Evolutionary conservation across 805 yeast genomes (phyloP).

Genomic region (Debaryomyces castellii): DNA sequence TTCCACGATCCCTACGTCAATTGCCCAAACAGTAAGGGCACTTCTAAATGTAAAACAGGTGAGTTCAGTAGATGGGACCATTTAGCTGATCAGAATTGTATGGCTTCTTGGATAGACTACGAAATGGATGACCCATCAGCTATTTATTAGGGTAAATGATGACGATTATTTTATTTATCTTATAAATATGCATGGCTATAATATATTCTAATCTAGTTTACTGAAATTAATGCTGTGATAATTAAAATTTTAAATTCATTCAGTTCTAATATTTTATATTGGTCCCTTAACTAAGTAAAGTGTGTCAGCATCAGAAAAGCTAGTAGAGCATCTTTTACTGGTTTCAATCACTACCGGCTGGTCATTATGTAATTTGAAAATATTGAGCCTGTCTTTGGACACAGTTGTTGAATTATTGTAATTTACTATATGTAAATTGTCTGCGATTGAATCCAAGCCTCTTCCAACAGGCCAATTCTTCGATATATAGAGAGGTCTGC

Average conservation of each 20-base stretch:
- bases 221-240: neutral
- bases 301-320: conserved; percentile 48
- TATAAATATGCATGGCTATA: neutral
- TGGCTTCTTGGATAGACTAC: conserved; percentile 64
- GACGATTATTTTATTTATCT: neutral
- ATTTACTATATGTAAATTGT: conserved; percentile 46
- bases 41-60: conserved; percentile 54
- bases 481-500: conserved; percentile 46
- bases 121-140: conserved; percentile 20
- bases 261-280: neutral
- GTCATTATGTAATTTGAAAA: conserved; percentile 38
- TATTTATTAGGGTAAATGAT: conserved; percentile 12
- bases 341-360: conserved; percentile 27
- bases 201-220: neutral
- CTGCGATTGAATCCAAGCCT: conserved; percentile 53
- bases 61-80: conserved; percentile 51
- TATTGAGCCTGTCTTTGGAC: conserved; percentile 40
- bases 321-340: conserved; percentile 38
- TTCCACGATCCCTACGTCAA: conserved; percentile 71
- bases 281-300: conserved; percentile 55
- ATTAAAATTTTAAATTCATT: neutral
- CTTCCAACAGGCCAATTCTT: conserved; percentile 62
- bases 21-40: conserved; percentile 58
- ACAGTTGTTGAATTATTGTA: conserved; percentile 47
- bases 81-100: conserved; percentile 69